Conservation (phyloP, 108 stramenopile genomes). For the Skeletonema costatum region DNA sequence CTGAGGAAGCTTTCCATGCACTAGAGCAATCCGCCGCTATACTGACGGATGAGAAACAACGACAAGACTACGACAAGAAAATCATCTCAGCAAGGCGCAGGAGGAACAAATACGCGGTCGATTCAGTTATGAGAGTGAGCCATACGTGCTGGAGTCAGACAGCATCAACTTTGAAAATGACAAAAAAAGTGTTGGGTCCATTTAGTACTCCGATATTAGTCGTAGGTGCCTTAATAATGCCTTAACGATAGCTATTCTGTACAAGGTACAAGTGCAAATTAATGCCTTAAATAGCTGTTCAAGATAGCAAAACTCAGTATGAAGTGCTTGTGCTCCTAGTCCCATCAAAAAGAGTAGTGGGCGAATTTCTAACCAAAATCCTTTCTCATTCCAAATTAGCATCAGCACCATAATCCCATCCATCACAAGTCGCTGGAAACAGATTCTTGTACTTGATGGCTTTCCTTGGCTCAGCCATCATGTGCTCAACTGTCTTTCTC, state of each 20-base stretch:
- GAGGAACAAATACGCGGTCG: constrained; percentile 31
- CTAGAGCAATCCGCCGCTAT: constrained; percentile 70
- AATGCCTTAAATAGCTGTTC: no score
- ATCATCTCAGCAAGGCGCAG: constrained; percentile 36
- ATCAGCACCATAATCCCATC: constrained; percentile 52
- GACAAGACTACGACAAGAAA: constrained; percentile 63
- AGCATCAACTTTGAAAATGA: constrained; percentile 17
- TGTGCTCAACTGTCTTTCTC: constrained; percentile 55
- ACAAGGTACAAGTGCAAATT: no score
- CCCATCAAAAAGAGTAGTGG: neutral
- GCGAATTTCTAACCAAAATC: neutral
- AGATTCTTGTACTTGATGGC: constrained; percentile 52
- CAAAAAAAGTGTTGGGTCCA: constrained; percentile 56
- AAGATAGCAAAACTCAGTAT: no score
- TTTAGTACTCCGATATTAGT: constrained; percentile 68
- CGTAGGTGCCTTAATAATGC: constrained; percentile 52
- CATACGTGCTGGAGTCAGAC: constrained; percentile 12
- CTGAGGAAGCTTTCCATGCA: constrained; percentile 84
- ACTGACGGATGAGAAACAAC: constrained; percentile 56
- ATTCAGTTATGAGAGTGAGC: constrained; percentile 17
- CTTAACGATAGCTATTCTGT: neutral
- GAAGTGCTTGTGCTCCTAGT: neutral
- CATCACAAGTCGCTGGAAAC: constrained; percentile 41
- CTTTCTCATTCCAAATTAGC: constrained; percentile 6
- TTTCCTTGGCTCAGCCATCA: constrained; percentile 61